Percentiles rank a stretch among this genome's conserved stretches.
Conservation (phyloP, 2,329 filamentous ascomycete species). For the Nemania abortiva region DNA sequence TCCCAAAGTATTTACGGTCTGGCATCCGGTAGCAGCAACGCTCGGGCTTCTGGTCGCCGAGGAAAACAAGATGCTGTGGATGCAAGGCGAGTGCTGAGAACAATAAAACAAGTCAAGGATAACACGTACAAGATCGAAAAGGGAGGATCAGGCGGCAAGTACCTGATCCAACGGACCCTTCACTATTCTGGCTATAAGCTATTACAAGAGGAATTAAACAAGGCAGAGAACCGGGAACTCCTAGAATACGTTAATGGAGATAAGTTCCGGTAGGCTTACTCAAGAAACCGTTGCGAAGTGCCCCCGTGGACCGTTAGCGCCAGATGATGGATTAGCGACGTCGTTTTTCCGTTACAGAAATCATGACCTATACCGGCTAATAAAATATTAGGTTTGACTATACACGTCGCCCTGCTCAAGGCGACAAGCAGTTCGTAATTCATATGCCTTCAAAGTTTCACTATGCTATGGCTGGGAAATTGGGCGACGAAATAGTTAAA, state of each 20-base stretch:
- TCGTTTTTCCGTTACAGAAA: too few relatives aligned
- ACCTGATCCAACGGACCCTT: slow-evolving; percentile 21
- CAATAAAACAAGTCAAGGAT: slow-evolving; percentile 20
- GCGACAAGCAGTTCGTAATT: slow-evolving; percentile 27
- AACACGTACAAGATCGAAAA: slow-evolving; percentile 14
- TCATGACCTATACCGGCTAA: slow-evolving; percentile 3
- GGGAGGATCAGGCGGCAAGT: slow-evolving; percentile 13
- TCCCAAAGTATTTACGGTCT: slow-evolving; percentile 14
- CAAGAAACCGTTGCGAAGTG: not conserved
- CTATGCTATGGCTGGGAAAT: slow-evolving; percentile 2
- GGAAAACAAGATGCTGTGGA: slow-evolving; percentile 11
- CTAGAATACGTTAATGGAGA: slow-evolving; percentile 1
- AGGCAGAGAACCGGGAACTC: slow-evolving; percentile 18
- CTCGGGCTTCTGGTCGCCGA: slow-evolving; percentile 8
- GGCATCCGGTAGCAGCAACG: not conserved
- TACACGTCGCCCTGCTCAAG: slow-evolving; percentile 19
- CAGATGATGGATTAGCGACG: too few relatives aligned
- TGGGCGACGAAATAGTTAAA: not conserved
- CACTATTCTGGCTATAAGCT: slow-evolving; percentile 23
- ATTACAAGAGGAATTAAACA: slow-evolving; percentile 16
- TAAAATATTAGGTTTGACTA: slow-evolving; percentile 24
- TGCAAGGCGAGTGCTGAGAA: slow-evolving; percentile 18
- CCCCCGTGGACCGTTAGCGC: not conserved
- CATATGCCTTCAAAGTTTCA: slow-evolving; percentile 20
- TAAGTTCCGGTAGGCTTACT: slow-evolving; percentile 9